Evolutionary conservation across 371 early-diverging fungal genomes (phyloP).

Genomic region (Saksenaea oblongispora): DNA sequence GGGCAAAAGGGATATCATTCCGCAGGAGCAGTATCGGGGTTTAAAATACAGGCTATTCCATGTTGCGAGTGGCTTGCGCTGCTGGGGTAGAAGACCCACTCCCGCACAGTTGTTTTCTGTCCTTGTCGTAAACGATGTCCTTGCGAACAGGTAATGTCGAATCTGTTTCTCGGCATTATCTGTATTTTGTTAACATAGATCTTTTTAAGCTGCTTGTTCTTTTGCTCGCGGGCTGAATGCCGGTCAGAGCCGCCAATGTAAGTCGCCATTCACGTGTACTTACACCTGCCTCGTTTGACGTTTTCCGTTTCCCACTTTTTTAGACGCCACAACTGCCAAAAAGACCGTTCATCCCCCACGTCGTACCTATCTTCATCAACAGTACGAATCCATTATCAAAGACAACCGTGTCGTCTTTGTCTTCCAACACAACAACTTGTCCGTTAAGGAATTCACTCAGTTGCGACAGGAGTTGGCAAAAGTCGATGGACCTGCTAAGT

Average conservation of each 20-base stretch:
- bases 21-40: too few relatives aligned
- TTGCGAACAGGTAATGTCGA: constrained; percentile 27
- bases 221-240: constrained; percentile 26
- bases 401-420: constrained; percentile 62
- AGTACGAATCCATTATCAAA: constrained; percentile 50
- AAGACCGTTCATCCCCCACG: constrained; percentile 42
- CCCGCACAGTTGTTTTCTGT: not conserved
- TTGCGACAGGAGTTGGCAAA: constrained; percentile 55
- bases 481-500: constrained; percentile 22
- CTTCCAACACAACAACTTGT: constrained; percentile 72
- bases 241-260: constrained; percentile 10
- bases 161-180: not conserved
- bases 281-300: not conserved
- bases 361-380: constrained; percentile 53
- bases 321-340: constrained; percentile 39
- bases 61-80: not conserved
- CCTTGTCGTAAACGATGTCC: constrained; percentile 19
- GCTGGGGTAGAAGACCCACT: not conserved
- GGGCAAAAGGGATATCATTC: too few relatives aligned
- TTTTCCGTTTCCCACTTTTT: not conserved
- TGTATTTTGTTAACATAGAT: not conserved
- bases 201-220: constrained; percentile 21
- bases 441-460: constrained; percentile 58
- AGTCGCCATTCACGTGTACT: constrained; percentile 24
- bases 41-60: not conserved